Conservation (phyloP, 2,329 filamentous ascomycete species). For the Calonectria honghensis region DNA sequence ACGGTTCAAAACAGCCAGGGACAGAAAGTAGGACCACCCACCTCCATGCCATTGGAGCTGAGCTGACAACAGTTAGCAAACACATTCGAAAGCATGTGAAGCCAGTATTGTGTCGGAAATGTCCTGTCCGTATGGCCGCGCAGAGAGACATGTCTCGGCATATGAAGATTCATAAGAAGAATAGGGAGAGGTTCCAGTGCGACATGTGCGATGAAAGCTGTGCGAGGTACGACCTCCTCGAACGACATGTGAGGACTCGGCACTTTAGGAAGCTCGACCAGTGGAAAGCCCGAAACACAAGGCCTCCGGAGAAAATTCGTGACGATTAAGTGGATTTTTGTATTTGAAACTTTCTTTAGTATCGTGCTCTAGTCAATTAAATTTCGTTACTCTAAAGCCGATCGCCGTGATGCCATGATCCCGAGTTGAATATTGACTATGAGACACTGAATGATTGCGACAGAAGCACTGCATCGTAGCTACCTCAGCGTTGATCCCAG, state of each 20-base stretch:
- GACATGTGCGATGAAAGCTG: not conserved
- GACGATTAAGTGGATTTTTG: not conserved
- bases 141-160: slow-evolving; percentile 48
- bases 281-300: not conserved
- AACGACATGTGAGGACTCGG: slow-evolving; percentile 13
- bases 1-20: slow-evolving; percentile 33
- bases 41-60: too few relatives aligned
- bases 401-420: not conserved
- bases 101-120: slow-evolving; percentile 47
- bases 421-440: not conserved
- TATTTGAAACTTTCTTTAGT: not conserved
- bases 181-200: slow-evolving; percentile 6
- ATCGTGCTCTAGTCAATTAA: not conserved
- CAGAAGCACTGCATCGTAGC: not conserved
- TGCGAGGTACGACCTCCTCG: slow-evolving; percentile 22
- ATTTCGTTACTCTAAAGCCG: not conserved
- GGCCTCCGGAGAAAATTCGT: slow-evolving; percentile 5
- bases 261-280: not conserved
- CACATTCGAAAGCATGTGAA: slow-evolving; percentile 47
- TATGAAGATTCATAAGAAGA: slow-evolving; percentile 29
- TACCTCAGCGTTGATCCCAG: not conserved
- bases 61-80: slow-evolving; percentile 41
- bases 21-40: slow-evolving; percentile 41
- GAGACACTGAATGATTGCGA: not conserved
- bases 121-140: slow-evolving; percentile 26